Base-by-base conservation (phyloP, 139 green algal genomes). In the Eudorina sp. region DNA sequence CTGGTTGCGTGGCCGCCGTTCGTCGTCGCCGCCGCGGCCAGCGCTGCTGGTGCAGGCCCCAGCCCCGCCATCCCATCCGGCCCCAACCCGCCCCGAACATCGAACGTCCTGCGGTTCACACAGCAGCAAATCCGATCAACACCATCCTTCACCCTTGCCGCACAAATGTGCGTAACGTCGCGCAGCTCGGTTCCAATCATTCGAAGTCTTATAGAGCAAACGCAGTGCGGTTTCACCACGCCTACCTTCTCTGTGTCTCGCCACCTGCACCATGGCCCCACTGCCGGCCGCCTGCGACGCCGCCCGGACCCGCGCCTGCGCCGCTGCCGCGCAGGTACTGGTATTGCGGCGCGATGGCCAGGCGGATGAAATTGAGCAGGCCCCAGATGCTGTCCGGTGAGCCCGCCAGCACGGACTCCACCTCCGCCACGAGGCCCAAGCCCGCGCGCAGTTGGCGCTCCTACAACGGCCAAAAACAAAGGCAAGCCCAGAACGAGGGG, bases 341-440 rank as follows among this genome's bases (percentile, higher is more conserved):
- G 53, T 55, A 34, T 36, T 77, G 62, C 46, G 46, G 64, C 34
- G 64, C 69, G 45, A 45, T 38, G 0, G 73, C 68, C 36, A 81
- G 55, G 36, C 89, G 89, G 1, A 92, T 66, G 53, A 88, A 72
- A 84, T 92, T 92, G 27, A 92, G 75, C 51, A 92, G 77, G 3
- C 76, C 84, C 89, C 89, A 92, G 6, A 84, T 66, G 36, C 75
- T 83, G 62, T 88, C 76, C 16, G 45, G 38, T 13, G 38, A 66
- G 60, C 89, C 89, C 68, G 76, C 75, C 77, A 92, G 64, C 25
- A 92, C 69, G 29, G 64, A 68, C 48, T 92, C 89, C n/a, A 92
- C 77, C 66, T 88, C 83, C 21, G 55, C 31, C 69, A 85, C 46
- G 4, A 92, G 76, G 43, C 84, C 84, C 84, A 88, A 40, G 36